Percentiles rank a stretch among this genome's conserved stretches.
Evolutionary conservation across 441 rosid genomes (phyloP).

Genomic region (Monsonia emarginata): DNA sequence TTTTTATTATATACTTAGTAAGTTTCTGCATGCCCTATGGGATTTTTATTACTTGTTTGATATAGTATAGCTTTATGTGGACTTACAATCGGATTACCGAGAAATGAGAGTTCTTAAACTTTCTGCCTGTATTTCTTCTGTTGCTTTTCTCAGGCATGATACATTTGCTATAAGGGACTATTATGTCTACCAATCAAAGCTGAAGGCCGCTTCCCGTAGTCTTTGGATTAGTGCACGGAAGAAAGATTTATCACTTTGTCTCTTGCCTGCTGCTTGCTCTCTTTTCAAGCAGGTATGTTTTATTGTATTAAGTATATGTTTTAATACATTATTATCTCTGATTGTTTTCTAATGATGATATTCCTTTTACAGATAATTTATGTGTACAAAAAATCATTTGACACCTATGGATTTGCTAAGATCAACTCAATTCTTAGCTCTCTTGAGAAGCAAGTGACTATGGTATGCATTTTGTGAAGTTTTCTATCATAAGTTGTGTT

Average conservation of each 20-base stretch:
- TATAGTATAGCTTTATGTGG: background rate
- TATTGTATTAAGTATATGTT: conserved; percentile 4
- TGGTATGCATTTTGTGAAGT: conserved; percentile 31
- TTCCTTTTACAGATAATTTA: conserved; percentile 48
- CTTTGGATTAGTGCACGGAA: conserved; percentile 47
- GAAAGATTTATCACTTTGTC: conserved; percentile 32
- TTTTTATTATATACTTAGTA: background rate
- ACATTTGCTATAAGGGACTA: conserved; percentile 49
- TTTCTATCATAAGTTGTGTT: background rate
- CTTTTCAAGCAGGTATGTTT: conserved; percentile 62
- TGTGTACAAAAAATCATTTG: conserved; percentile 59
- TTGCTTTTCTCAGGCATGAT: conserved; percentile 33
- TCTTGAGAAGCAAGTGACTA: conserved; percentile 27
- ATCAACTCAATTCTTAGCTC: conserved; percentile 47
- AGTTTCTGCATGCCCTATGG: background rate
- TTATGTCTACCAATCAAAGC: conserved; percentile 33
- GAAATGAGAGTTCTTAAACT: too few species aligned
- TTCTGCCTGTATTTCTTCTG: background rate
- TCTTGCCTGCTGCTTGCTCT: conserved; percentile 48
- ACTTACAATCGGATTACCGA: too few species aligned
- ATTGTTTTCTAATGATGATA: conserved; percentile 15
- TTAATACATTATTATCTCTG: conserved; percentile 7
- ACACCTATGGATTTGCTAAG: conserved; percentile 41
- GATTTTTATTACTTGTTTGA: too few species aligned
- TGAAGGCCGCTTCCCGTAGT: conserved; percentile 43